A percentile compares a stretch with the other conserved stretches of the same genome.
These are phyloP conservation scores for Cytauxzoon felis DNA, from an alignment of 169 alveolate genomes.

Conservation along the genomic window DNA sequence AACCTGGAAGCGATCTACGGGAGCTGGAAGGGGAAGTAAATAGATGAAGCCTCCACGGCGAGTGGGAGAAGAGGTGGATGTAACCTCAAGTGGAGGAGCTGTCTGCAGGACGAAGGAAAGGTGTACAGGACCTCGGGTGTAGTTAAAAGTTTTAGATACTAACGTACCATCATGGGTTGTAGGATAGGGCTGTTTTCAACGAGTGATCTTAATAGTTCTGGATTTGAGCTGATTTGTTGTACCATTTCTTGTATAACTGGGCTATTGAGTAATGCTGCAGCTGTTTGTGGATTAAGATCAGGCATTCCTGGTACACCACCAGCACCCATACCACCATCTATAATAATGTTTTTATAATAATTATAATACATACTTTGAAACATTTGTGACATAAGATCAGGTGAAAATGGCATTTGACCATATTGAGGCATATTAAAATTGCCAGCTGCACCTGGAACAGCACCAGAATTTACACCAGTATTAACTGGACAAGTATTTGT, in stretches of 20 bases:
- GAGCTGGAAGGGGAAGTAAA: too few relatives aligned
- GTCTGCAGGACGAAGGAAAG: too few relatives aligned
- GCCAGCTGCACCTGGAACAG: constrained; percentile 3
- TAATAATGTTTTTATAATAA: not conserved
- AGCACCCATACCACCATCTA: constrained; percentile 39
- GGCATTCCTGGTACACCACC: constrained; percentile 34
- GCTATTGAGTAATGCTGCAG: constrained; percentile 62
- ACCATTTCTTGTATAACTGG: constrained; percentile 78
- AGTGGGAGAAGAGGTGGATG: too few relatives aligned
- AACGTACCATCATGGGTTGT: constrained; percentile 58
- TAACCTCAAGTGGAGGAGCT: too few relatives aligned
- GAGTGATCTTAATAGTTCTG: constrained; percentile 64
- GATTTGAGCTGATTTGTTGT: constrained; percentile 68
- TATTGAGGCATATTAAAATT: constrained; percentile 13
- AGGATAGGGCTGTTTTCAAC: constrained; percentile 48
- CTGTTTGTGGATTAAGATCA: constrained; percentile 51
- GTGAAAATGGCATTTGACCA: constrained; percentile 34
- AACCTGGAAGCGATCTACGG: too few relatives aligned
- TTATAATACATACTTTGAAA: constrained; percentile 21
- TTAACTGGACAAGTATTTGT: constrained; percentile 1
- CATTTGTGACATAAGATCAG: constrained; percentile 63
- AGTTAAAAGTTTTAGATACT: not conserved
- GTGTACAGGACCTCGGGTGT: too few relatives aligned
- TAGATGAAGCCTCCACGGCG: too few relatives aligned
- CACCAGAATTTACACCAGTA: constrained; percentile 14